Evolutionary conservation across 1,139 yeast genomes (phyloP), one percentile per base, ranked within the genome.

Genomic region (Candida sp.): DNA sequence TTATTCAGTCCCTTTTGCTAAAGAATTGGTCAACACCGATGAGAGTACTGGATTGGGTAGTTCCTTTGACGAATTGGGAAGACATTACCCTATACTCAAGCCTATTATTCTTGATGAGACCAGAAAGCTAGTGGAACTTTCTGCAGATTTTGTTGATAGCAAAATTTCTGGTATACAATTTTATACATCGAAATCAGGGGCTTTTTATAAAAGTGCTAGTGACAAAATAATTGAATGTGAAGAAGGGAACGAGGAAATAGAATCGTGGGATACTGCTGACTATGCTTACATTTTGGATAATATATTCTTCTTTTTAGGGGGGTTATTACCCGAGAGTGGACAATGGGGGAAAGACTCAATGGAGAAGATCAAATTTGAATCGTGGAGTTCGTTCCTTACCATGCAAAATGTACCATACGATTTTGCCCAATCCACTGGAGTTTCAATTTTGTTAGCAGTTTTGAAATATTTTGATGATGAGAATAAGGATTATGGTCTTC

Each of bases 71-170:
- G 95, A 88, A 52, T 67, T 91, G 41, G 84, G 89, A 5, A 77
- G 97, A 54, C 97, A 91, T 58, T 88, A 88, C 55, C 84, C 95
- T 1, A 77, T 76, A 1, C 70, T 90, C 46, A 82, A 87, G 43
- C 83, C 86, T 0, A 57, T 66, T 0, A 80, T 91, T 33, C 64
- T 81, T 42, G 62, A 69, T 5, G 79, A 81, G 43, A 68, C 84
- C 30, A 65, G 74, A 8, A 56, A 60, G 2, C 53, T 86, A 25
- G 68, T 87, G 1, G 63, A 71, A 22, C 65, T 65, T 11, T 60
- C 84, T 5, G 81, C 86, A 0, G 49, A 45, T 0, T 50, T 59
- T 7, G 74, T 75, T 1, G 57, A 61, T 22, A 52, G 56, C 2
- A 49, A 58, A 3, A 66, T 81, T 39, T 66, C 66, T 1, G 67